Percentiles rank a stretch among this genome's conserved stretches.
Evolutionary conservation across 352 stramenopile species (phyloP).

Genomic region (Peronospora farinosa): DNA sequence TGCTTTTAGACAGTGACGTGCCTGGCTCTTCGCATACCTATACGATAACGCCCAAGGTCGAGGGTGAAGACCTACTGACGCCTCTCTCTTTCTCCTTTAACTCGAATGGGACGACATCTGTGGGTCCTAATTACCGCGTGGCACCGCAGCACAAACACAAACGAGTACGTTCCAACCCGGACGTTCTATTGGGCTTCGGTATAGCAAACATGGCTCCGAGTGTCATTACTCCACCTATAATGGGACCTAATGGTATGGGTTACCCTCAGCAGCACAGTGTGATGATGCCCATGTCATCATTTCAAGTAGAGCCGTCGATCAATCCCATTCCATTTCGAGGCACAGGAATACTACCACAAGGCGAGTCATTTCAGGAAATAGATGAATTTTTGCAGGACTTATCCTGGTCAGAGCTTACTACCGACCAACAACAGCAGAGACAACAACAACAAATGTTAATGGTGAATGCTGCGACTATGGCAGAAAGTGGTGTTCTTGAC

Average conservation of each 20-base stretch:
- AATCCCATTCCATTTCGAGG: conserved; percentile 26
- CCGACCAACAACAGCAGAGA: conserved; percentile 16
- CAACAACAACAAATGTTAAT: conserved; percentile 11
- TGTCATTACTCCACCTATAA: conserved; percentile 23
- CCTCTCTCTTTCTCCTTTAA: conserved; percentile 39
- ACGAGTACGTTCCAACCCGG: conserved; percentile 51
- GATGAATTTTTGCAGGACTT: conserved; percentile 46
- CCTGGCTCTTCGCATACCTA: conserved; percentile 25
- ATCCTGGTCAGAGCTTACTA: conserved; percentile 35
- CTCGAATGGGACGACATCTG: conserved; percentile 6
- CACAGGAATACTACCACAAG: conserved; percentile 4
- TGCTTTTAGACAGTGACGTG: conserved; percentile 48
- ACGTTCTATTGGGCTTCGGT: conserved; percentile 41
- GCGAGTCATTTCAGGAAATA: conserved; percentile 45
- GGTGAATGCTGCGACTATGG: conserved; percentile 5
- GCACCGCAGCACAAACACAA: conserved; percentile 56
- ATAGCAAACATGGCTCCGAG: conserved; percentile 30
- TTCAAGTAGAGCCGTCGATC: conserved; percentile 18
- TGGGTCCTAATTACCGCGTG: conserved; percentile 28
- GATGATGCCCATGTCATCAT: conserved; percentile 30
- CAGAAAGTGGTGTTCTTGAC: conserved; percentile 9
- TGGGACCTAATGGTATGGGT: conserved; percentile 11
- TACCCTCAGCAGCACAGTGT: conserved; percentile 25
- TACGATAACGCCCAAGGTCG: conserved; percentile 28
- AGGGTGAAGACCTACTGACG: conserved; percentile 41